phyloP scores from a whole-genome alignment of 306 rosid species.

The Psophocarpus tetragonolobus region DNA sequence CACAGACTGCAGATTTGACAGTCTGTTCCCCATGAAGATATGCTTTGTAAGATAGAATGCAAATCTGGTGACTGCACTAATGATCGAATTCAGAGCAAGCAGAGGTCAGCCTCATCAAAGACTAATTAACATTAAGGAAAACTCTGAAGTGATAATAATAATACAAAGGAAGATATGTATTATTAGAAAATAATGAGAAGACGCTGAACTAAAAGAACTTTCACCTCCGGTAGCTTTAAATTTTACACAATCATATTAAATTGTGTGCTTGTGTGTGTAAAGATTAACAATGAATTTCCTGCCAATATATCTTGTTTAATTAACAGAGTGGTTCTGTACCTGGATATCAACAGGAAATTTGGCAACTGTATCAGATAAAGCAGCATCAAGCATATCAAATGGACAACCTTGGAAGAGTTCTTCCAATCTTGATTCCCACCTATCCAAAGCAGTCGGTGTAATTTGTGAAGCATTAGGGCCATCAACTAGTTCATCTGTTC shows the following conservation, averaged over 20 bases:
- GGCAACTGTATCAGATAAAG: conserved; percentile 53
- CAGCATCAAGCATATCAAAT: conserved; percentile 65
- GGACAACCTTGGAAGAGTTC: conserved; percentile 63
- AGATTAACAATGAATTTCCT: not conserved
- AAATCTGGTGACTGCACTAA: not conserved
- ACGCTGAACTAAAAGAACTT: too few relatives aligned
- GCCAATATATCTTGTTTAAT: not conserved
- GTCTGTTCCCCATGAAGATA: not conserved
- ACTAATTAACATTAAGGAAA: not conserved
- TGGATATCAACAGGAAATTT: conserved; percentile 63
- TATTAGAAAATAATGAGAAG: not conserved
- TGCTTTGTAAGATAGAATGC: not conserved
- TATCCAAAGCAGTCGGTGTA: conserved; percentile 58
- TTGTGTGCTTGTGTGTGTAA: not conserved
- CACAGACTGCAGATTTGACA: not conserved
- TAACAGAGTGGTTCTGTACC: conserved; percentile 33
- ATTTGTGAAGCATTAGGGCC: conserved; percentile 66
- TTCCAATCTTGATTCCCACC: conserved; percentile 65
- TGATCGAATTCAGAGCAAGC: not conserved
- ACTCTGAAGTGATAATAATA: not conserved
- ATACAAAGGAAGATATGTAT: not conserved
- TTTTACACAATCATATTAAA: not conserved
- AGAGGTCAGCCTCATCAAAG: not conserved
- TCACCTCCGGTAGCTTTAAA: not conserved
- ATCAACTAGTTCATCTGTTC: conserved; percentile 70